Evolutionary conservation across 805 yeast species (phyloP).

Genomic region (Ogataea pignaliae): DNA sequence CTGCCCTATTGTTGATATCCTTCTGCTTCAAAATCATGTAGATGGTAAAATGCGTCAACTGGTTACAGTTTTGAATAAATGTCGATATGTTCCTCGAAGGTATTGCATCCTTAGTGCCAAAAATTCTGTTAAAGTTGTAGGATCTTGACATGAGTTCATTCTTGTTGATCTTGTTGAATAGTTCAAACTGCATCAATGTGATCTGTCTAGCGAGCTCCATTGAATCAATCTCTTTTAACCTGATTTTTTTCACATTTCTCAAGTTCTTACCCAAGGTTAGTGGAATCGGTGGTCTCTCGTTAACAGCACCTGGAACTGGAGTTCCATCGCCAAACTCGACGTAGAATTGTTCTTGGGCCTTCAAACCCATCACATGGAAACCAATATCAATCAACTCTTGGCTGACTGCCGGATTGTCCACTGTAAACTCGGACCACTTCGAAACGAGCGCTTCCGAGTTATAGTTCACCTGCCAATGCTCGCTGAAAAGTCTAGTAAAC

Average conservation of each 20-base stretch:
- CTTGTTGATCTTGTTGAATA: conserved; percentile 63
- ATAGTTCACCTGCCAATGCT: conserved; percentile 66
- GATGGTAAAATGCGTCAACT: conserved; percentile 77
- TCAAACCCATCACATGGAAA: conserved; percentile 15
- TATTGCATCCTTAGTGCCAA: conserved; percentile 16
- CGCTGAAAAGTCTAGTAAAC: conserved; percentile 61
- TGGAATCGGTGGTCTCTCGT: conserved; percentile 18
- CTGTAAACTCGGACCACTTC: conserved; percentile 23
- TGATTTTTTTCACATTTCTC: conserved; percentile 34
- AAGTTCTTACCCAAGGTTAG: conserved; percentile 16
- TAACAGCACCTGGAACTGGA: conserved; percentile 6
- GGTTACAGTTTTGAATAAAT: conserved; percentile 73
- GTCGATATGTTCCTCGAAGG: conserved; percentile 42
- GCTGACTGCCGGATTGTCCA: conserved; percentile 10
- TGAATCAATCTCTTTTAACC: conserved; percentile 64
- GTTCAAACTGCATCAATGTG: conserved; percentile 68
- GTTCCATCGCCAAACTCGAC: conserved; percentile 18
- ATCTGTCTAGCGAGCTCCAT: conserved; percentile 79
- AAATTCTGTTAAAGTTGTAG: conserved; percentile 54
- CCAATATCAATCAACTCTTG: conserved; percentile 17
- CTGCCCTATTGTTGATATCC: conserved; percentile 65
- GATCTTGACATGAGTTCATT: conserved; percentile 73
- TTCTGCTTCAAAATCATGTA: conserved; percentile 62
- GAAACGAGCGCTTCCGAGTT: conserved; percentile 39
- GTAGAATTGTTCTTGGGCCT: conserved; percentile 23